Evolutionary conservation across 495 filamentous ascomycete genomes (phyloP), one percentile per base, ranked within the genome.

Genomic region (Aspergillus incahuasiensis): DNA sequence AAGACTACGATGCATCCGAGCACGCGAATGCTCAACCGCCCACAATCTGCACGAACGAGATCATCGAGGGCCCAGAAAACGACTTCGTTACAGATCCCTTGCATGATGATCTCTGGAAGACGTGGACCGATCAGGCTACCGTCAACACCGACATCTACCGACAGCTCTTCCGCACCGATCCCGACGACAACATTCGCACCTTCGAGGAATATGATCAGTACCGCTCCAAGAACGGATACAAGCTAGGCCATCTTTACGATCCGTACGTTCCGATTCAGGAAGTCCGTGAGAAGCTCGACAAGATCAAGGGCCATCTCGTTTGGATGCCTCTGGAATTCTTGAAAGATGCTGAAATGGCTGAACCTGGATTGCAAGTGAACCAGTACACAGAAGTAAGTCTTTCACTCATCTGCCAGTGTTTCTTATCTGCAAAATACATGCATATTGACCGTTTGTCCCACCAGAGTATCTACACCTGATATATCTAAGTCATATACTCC

Each of bases 271-370:
- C 88, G 0, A 78, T 79, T 0, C 68, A 81, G 20, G 85, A 92
- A 43, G 83, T 95, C 13, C 79, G 88, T 20, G 60, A 79, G 64
- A 89, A 90, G 68, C 74, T 98, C 30, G 86, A 90, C 63, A 72
- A 81, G 58, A 83, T 97, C 65, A 87, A 83, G 68, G 94, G 92
- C 0, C 94, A 97, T 76, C 68, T 98, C 24, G 91, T 98, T 0
- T 97, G 92, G 92, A 90, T 96, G 86, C 92, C 91, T 45, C 63
- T 97, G 60, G 83, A 92, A 39, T 97, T 95, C 63, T 69, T 97
- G 63, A 74, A 78, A 56, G 87, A 96, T 60, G 92, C 86, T 0
- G 78, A 86, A 60, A 94, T 97, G 92, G 92, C 91, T 0, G 94
- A 97, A 74, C 86, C 81, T 63, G 94, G 92, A 0, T 61, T 91